phyloP scores from a whole-genome alignment of 2,329 filamentous ascomycete species.

The Penicillium sp. region DNA sequence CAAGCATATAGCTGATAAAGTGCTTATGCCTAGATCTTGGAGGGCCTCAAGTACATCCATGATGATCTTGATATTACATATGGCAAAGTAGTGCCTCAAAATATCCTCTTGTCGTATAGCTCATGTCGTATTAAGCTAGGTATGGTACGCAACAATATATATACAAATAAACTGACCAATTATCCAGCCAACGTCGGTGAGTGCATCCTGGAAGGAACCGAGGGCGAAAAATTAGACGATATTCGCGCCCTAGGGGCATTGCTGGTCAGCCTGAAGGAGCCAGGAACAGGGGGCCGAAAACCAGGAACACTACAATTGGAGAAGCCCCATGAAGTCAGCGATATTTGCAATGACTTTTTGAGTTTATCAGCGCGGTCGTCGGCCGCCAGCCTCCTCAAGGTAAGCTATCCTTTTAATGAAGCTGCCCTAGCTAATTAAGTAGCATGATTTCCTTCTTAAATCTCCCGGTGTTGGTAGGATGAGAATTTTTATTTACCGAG shows the following conservation, averaged over 20 bases:
- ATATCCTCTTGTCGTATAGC: neutral
- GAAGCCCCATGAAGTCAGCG: neutral
- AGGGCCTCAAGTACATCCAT: neutral
- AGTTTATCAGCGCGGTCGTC: no score
- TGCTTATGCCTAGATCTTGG: neutral
- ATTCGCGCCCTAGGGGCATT: neutral
- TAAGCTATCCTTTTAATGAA: no score
- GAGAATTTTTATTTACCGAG: neutral
- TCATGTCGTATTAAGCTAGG: neutral
- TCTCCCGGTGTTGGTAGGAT: neutral
- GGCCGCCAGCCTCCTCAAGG: no score
- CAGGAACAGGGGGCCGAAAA: neutral
- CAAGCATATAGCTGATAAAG: neutral
- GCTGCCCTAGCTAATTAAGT: no score
- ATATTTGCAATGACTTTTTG: neutral
- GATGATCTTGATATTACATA: neutral
- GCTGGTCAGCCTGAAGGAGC: neutral
- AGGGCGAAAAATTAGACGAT: neutral
- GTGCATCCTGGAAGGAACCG: neutral
- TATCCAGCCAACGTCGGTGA: neutral
- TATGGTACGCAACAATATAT: neutral
- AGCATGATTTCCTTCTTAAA: neutral
- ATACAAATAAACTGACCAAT: no score
- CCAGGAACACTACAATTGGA: neutral
- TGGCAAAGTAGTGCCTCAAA: neutral